Conservation (phyloP, 352 stramenopile species). For the Aphanomyces euteiches region DNA sequence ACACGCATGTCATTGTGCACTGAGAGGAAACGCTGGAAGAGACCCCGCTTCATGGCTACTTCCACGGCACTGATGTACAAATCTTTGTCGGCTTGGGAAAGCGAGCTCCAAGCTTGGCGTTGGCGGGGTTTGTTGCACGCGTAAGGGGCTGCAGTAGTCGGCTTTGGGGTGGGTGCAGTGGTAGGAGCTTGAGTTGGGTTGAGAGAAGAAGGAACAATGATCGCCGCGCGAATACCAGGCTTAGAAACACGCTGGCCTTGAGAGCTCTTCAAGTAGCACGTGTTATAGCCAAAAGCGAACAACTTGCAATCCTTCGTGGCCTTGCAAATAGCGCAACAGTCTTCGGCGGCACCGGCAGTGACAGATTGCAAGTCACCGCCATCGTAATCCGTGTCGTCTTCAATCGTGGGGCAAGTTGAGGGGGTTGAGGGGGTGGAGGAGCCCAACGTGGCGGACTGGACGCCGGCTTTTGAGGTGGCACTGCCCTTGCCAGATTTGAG, state of each 20-base stretch:
- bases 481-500: constrained; percentile 36
- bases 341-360: not conserved
- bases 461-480: not conserved
- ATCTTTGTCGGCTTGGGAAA: constrained; percentile 33
- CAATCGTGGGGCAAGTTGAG: constrained; percentile 31
- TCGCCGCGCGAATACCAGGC: not conserved
- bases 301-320: constrained; percentile 9
- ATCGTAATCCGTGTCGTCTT: constrained; percentile 35
- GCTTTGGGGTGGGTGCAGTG: not conserved
- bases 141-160: not conserved
- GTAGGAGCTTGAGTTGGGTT: not conserved
- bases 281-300: constrained; percentile 17
- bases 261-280: constrained; percentile 28
- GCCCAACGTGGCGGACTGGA: not conserved
- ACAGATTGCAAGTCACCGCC: constrained; percentile 38
- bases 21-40: constrained; percentile 85
- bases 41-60: constrained; percentile 69
- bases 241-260: constrained; percentile 7
- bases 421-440: not conserved
- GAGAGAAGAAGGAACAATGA: not conserved
- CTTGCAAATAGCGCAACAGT: constrained; percentile 20
- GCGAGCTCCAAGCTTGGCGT: not conserved
- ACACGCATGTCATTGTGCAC: constrained; percentile 74
- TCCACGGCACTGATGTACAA: constrained; percentile 74
- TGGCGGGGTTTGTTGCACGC: not conserved